Conservation (phyloP, 495 filamentous ascomycete species). For the Oidiodendron maius region DNA sequence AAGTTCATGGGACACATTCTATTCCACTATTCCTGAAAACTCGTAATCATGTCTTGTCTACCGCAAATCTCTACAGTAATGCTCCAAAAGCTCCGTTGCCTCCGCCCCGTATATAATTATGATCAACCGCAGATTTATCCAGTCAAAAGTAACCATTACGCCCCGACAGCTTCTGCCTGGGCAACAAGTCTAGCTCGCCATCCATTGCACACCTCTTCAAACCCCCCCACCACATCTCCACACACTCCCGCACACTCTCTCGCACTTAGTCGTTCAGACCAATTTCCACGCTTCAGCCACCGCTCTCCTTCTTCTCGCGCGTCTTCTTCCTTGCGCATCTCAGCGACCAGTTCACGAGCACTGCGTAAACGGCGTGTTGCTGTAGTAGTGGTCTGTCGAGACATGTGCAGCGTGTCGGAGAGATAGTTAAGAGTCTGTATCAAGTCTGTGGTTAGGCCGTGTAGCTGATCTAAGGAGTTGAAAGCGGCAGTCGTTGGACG, state of each 20-base stretch:
- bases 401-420: constrained; percentile 91
- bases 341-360: constrained; percentile 73
- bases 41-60: too few species aligned
- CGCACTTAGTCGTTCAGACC: constrained; percentile 65
- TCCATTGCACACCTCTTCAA: constrained; percentile 74
- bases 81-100: too few species aligned
- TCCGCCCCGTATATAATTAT: too few species aligned
- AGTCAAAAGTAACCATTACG: constrained; percentile 1
- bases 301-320: constrained; percentile 69
- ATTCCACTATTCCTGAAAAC: too few species aligned
- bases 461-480: constrained; percentile 53
- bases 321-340: constrained; percentile 78
- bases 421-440: constrained; percentile 75
- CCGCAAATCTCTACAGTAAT: too few species aligned
- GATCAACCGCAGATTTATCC: too few species aligned
- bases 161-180: constrained; percentile 26
- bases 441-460: constrained; percentile 68
- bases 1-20: too few species aligned
- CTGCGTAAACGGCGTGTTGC: constrained; percentile 70
- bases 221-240: constrained; percentile 82
- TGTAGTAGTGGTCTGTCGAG: constrained; percentile 74
- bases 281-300: constrained; percentile 75
- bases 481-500: constrained; percentile 44
- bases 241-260: constrained; percentile 76
- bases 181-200: constrained; percentile 46